Evolutionary conservation across 257 asterid species (phyloP), one percentile per base, ranked within the genome.

Genomic region (Penstemon eatonii): DNA sequence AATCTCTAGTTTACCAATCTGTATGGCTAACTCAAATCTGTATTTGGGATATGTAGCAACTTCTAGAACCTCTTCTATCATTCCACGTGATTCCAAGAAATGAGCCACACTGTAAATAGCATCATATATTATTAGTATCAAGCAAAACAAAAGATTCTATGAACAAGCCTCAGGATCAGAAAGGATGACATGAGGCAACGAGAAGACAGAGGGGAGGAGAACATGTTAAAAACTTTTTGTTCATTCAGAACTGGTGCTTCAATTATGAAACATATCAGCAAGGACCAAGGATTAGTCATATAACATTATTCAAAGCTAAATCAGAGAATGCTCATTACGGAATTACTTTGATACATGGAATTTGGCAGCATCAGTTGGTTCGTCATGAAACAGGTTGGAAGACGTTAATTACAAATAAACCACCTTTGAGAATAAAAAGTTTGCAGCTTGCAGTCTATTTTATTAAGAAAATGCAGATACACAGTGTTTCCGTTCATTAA

Each of bases 1-100:
- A 75, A 85, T 87, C 13, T 85, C 96, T 68, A 94, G 85, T 72
- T 80, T 89, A 68, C 98, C 92, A 18, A 94, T 81, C 79, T 91
- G 98, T 77, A 94, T 85, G 78, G 99, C 96, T 25, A 94, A 83
- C 81, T 94, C 99, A 83, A 94, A 94, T 87, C 95, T 86, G 83
- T 94, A 91, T 75, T 94, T 98, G 49, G 96, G 86, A 52, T 89
- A 96, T 49, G 96, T 89, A 50, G 99, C 98, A 74, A 94, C 89
- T 81, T 86, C 91, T 58, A 94, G 78, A 57, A 98, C 99, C 49
- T 91, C 96, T 81, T 82, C 94, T 70, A 82, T 81, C 96, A 91
- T 94, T 58, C 92, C 99, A 39, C 99, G 92, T 42, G 99, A 94
- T 76, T 94, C 98, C 88, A 92, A 80, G 87, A 92, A 92, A 71